Conservation (phyloP, 148 eudicot genomes). For the Dysphania ambrosioides region DNA sequence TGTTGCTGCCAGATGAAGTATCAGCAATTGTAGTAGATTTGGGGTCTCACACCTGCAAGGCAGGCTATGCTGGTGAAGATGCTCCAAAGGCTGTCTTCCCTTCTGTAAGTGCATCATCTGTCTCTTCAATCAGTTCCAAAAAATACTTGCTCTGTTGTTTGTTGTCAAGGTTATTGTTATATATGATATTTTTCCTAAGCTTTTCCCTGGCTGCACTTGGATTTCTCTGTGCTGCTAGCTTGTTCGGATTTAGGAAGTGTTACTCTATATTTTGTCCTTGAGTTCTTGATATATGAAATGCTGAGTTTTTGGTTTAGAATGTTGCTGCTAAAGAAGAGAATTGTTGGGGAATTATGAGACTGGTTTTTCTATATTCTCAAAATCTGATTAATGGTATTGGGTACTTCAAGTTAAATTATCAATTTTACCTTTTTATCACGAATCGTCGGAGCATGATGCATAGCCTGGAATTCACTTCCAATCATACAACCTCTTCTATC, state of each 20-base stretch:
- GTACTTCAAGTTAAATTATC: neutral
- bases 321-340: neutral
- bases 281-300: neutral
- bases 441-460: neutral
- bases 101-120: constrained; percentile 45
- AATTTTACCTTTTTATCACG: neutral
- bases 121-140: neutral
- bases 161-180: neutral
- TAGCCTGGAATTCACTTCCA: neutral
- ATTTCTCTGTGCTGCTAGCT: neutral
- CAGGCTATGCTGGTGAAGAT: constrained; percentile 99
- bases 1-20: constrained; percentile 67
- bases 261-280: neutral
- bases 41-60: constrained; percentile 94
- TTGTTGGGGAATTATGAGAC: neutral
- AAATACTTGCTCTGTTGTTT: neutral
- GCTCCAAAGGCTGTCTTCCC: constrained; percentile 98
- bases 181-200: neutral
- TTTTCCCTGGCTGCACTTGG: neutral
- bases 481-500: neutral
- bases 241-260: neutral
- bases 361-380: neutral
- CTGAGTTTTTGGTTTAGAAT: neutral
- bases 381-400: neutral
- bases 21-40: constrained; percentile 88